Percentiles rank a stretch among this genome's conserved stretches.
phyloP scores from a whole-genome alignment of 2,329 filamentous ascomycete genomes.

The Penicillium sp. region DNA sequence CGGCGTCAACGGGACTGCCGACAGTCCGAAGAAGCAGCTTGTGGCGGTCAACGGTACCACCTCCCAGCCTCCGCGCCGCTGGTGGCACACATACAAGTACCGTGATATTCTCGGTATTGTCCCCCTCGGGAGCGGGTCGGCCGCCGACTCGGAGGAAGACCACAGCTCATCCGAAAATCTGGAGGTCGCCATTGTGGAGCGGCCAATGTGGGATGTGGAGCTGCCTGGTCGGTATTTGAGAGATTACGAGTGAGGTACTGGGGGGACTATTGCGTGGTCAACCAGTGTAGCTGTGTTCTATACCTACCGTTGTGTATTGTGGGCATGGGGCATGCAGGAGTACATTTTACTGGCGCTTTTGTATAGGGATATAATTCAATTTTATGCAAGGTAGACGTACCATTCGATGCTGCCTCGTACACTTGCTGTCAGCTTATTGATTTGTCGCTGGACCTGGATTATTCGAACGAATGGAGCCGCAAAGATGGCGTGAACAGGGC shows the following conservation, averaged over 20 bases:
- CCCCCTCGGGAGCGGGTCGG: constrained; percentile 50
- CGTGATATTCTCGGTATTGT: constrained; percentile 82
- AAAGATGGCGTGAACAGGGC: neutral
- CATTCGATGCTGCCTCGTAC: constrained; percentile 1
- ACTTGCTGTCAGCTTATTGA: neutral
- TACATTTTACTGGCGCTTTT: constrained; percentile 25
- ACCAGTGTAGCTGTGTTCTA: constrained; percentile 7
- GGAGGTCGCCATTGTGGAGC: constrained; percentile 86
- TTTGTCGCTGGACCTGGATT: neutral
- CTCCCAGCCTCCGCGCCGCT: constrained; percentile 33
- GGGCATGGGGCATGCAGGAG: constrained; percentile 21
- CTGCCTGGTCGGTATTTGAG: constrained; percentile 71
- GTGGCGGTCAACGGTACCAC: constrained; percentile 28
- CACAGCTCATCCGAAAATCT: constrained; percentile 29
- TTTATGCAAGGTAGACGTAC: constrained; percentile 16
- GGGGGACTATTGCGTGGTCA: constrained; percentile 1
- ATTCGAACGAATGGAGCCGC: neutral
- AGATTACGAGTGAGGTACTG: constrained; percentile 49
- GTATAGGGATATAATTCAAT: constrained; percentile 21
- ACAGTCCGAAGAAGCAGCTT: constrained; percentile 30
- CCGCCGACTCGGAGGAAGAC: constrained; percentile 31
- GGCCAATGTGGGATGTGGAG: constrained; percentile 81
- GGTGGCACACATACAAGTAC: constrained; percentile 91
- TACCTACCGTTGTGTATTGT: constrained; percentile 18
- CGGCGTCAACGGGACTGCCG: constrained; percentile 21